A percentile compares a stretch with the other conserved stretches of the same genome.
Evolutionary conservation across 2,329 filamentous ascomycete species (phyloP).

Genomic region (Mycosphaerella sp.): DNA sequence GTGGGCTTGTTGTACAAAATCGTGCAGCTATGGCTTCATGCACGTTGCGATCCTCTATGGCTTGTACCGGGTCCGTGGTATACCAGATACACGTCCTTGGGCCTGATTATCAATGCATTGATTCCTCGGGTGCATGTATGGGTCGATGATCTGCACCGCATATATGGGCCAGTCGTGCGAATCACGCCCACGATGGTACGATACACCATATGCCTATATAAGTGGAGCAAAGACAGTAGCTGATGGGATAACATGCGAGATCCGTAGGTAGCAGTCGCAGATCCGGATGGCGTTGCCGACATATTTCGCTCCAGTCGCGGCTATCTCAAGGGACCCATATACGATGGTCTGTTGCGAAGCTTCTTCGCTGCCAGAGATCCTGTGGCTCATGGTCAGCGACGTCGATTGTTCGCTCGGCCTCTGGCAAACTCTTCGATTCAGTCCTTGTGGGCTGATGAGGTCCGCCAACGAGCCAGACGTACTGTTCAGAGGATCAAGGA

Average conservation of each 20-base stretch:
- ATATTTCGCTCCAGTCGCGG: slow-evolving; percentile 20
- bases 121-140: slow-evolving; percentile 26
- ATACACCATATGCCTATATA: neutral
- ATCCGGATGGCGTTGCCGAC: slow-evolving; percentile 21
- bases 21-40: slow-evolving; percentile 3
- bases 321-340: slow-evolving; percentile 27
- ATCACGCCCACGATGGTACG: slow-evolving; percentile 23
- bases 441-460: slow-evolving; percentile 33
- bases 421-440: slow-evolving; percentile 33
- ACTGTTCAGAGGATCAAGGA: slow-evolving; percentile 32
- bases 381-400: slow-evolving; percentile 31
- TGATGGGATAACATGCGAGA: neutral
- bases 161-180: slow-evolving; percentile 28
- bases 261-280: slow-evolving; percentile 20
- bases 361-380: slow-evolving; percentile 35
- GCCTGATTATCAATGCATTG: slow-evolving; percentile 14
- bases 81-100: slow-evolving; percentile 15
- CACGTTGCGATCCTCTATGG: slow-evolving; percentile 11
- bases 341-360: slow-evolving; percentile 21
- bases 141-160: slow-evolving; percentile 34
- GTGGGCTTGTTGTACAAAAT: slow-evolving; percentile 3
- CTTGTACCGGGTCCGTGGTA: slow-evolving; percentile 21
- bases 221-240: neutral
- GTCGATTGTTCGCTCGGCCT: slow-evolving; percentile 33
- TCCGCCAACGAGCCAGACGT: slow-evolving; percentile 31